Evolutionary conservation across 2,329 filamentous ascomycete genomes (phyloP), one percentile per base, ranked within the genome.

Genomic region (Aspergillus felis): DNA sequence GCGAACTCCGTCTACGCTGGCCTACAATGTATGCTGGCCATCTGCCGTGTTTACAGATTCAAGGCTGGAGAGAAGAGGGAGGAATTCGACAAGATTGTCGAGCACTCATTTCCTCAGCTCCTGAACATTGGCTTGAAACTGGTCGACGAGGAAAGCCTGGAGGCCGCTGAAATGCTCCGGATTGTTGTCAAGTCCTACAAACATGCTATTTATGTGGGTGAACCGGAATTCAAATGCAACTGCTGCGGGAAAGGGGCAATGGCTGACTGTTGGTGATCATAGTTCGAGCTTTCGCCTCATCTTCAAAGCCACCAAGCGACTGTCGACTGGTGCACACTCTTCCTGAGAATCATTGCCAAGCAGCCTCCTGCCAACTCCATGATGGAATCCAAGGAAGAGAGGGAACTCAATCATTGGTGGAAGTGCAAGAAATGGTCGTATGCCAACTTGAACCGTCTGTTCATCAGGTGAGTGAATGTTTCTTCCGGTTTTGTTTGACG

Each of bases 371-470:
- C 89, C 56, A 86, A 82, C 65, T 88, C 92, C 38, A 87, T 97
- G 83, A 75, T 81, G 57, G 91, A 95, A 59, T 90, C 90, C 59
- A 78, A 88, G 53, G 87, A 91, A 57, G 93, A 97, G 71, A 86
- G 94, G 57, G 94, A 97, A 76, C 85, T 88, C 68, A 92, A 96
- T 72, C 92, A 97, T 75, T 99, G 94, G 93, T 99, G 93, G 93
- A 99, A 97, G 81, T 90, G 92, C 62, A 97, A 97, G 87, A 99
- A 99, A 78, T 97, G 94, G 94, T 90, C 93, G 14, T 99, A 97
- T 76, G 96, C 94, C 70, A 97, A 97, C 76, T 78, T 99, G 66
- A 99, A 99, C 79, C 86, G 94, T 61, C 84, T 99, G 20, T 99
- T 94, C 71, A 92, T 97, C 66, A 85, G 91, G 90, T 93, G 78